A percentile compares a stretch with the other conserved stretches of the same genome.
These are phyloP conservation scores for Termitomyces sp. DNA, from an alignment of 768 basidiomycete genomes.

Conservation along the genomic window DNA sequence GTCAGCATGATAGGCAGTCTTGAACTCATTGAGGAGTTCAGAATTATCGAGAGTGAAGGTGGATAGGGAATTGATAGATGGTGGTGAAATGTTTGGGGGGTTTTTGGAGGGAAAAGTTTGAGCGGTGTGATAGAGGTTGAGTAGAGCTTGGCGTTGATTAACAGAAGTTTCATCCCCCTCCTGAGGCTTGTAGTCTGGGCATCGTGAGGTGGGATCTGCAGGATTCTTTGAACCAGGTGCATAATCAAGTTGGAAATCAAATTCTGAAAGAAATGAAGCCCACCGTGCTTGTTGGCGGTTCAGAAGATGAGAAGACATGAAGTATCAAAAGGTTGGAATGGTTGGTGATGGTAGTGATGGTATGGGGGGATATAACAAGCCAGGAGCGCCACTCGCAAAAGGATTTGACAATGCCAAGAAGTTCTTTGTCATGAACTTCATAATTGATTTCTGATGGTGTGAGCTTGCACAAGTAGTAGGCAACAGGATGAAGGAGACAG, in stretches of 20 bases:
- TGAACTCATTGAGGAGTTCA: too few relatives aligned
- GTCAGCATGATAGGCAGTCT: too few relatives aligned
- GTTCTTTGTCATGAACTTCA: neutral
- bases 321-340: conserved; percentile 42
- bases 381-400: conserved; percentile 21
- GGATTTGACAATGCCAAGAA: neutral
- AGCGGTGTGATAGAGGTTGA: too few relatives aligned
- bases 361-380: too few relatives aligned
- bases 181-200: conserved; percentile 23
- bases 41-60: too few relatives aligned
- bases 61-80: too few relatives aligned
- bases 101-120: too few relatives aligned
- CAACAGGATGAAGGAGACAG: conserved; percentile 24
- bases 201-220: conserved; percentile 25
- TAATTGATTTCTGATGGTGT: too few relatives aligned
- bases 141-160: too few relatives aligned
- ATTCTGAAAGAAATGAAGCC: conserved; percentile 36
- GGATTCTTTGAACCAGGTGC: conserved; percentile 20
- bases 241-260: conserved; percentile 24
- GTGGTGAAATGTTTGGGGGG: too few relatives aligned
- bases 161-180: conserved; percentile 19
- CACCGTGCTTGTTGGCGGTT: conserved; percentile 41
- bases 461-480: neutral
- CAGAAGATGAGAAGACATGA: conserved; percentile 31
- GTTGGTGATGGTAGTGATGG: conserved; percentile 24